Base-by-base conservation (phyloP, 2,329 filamentous ascomycete species). In the Fusarium globosum region DNA sequence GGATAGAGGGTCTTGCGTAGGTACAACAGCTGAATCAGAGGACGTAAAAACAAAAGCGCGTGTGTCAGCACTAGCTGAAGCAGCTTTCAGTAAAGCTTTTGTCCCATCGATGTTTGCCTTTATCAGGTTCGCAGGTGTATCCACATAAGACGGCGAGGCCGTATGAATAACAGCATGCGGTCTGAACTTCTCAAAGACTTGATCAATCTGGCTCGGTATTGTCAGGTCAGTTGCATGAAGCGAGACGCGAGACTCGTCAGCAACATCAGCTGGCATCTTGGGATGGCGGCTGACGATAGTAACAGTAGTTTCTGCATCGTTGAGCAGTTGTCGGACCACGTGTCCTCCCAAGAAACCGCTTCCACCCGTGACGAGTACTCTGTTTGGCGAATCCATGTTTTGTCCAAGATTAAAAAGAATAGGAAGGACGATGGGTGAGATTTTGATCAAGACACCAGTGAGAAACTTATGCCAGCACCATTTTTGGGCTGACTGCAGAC, bases 271-370 rank as follows among this genome's bases (percentile, higher is more conserved):
- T 4, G 64, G 61, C 2, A 39, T 14, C 10, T 51, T 58, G 10
- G 64, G 61, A 20, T 51, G 43, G 4, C 64, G 64, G 14, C 61
- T 66, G 9, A 43, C 42, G 23, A 66, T 49, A 23, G 38, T 61
- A 0, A 65, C 42, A 3, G 23, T 21, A 10, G 41, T 39, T 3
- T 3, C 4, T 3, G 21, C 6, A 23, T 51, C 23, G 0, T 35
- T 2, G 1, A 66, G 49, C 1, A 65, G 64, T 23, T 65, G 49
- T 5, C 63, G 49, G 6, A 58, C 49, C n/a, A 66, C 18, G 7
- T 66, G 42, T 6, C 61, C 64, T 11, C 64, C 64, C 2, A 65
- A 16, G 18, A 66, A 66, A 2, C 64, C 64, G 10, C 61, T 65
- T 38, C 64, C 64, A 0, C 64, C 64, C 0, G 64, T 65, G 18